A percentile compares a stretch with the other conserved stretches of the same genome.
Conservation (phyloP, 2,329 filamentous ascomycete genomes). For the Pseudogymnoascus sp. region DNA sequence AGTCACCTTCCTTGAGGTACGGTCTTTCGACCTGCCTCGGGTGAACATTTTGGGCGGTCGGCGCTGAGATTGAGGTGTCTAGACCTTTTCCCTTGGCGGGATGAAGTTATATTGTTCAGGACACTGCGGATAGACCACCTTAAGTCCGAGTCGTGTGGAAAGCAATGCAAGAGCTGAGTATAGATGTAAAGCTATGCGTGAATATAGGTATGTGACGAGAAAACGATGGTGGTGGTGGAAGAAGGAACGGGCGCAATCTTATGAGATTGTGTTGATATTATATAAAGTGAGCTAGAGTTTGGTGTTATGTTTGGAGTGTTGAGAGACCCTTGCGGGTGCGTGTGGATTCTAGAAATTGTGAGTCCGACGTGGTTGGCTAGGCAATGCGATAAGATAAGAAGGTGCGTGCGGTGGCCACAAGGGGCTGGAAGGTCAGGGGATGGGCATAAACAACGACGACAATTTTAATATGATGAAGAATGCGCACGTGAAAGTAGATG, state of each 20-base stretch:
- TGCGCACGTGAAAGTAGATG: not conserved
- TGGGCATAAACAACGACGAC: not conserved
- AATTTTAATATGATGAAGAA: not conserved
- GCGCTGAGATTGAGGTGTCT: not conserved
- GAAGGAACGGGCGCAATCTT: not conserved
- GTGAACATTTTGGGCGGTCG: conserved; percentile 18
- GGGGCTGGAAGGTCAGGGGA: not conserved
- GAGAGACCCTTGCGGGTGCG: not conserved
- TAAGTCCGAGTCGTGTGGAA: not conserved
- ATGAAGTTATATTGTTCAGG: not conserved
- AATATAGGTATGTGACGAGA: not conserved
- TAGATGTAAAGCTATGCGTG: not conserved
- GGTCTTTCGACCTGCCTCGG: conserved; percentile 28
- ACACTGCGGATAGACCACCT: not conserved
- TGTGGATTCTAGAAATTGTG: not conserved
- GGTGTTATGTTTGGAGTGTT: conserved; percentile 1
- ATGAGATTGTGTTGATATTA: conserved; percentile 3
- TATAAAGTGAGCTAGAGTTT: not conserved
- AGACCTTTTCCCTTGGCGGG: not conserved
- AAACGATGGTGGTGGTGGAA: not conserved
- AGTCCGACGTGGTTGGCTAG: not conserved
- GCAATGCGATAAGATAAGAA: not conserved
- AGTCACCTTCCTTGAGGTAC: conserved; percentile 43
- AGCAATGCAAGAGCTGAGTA: not conserved
- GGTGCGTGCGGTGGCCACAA: not conserved